phyloP scores from a whole-genome alignment of 345 rosid genomes.

The Aegle marmelos region DNA sequence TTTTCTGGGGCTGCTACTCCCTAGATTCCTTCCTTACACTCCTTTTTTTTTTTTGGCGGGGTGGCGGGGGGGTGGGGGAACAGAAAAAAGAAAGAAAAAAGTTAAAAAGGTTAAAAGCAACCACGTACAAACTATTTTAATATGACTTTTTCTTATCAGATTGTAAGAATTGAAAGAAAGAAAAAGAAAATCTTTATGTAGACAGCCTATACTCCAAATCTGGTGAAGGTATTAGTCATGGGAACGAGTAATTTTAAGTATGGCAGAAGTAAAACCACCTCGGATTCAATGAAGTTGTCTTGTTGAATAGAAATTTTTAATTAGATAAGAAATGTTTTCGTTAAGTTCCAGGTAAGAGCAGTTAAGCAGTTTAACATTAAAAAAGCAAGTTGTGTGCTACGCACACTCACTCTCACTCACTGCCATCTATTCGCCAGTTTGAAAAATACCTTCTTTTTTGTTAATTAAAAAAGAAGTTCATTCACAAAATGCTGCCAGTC shows the following conservation, averaged over 20 bases:
- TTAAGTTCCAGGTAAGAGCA: conserved; percentile 23
- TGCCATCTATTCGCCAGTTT: conserved; percentile 47
- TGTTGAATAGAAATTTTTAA: background rate
- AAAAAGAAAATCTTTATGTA: background rate
- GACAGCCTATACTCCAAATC: conserved; percentile 29
- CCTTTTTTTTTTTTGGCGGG: no score
- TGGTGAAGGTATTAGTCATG: conserved; percentile 28
- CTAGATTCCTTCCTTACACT: conserved; percentile 1
- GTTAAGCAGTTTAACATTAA: background rate
- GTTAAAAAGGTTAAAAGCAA: background rate
- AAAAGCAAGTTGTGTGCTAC: conserved; percentile 16
- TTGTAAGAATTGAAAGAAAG: no score
- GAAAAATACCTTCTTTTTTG: conserved; percentile 22
- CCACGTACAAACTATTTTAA: background rate
- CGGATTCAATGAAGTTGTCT: conserved; percentile 36
- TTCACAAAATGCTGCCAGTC: conserved; percentile 32
- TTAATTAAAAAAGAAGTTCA: background rate
- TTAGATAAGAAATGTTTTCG: background rate
- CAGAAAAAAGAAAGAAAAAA: background rate
- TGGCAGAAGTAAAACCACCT: conserved; percentile 28
- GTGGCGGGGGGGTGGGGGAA: no score
- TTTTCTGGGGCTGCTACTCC: background rate
- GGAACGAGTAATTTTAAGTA: conserved; percentile 22
- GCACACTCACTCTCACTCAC: conserved; percentile 32
- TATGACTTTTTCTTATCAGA: no score